Evolutionary conservation across 148 eudicot genomes (phyloP).

Genomic region (Chenopodium berlandieri): DNA sequence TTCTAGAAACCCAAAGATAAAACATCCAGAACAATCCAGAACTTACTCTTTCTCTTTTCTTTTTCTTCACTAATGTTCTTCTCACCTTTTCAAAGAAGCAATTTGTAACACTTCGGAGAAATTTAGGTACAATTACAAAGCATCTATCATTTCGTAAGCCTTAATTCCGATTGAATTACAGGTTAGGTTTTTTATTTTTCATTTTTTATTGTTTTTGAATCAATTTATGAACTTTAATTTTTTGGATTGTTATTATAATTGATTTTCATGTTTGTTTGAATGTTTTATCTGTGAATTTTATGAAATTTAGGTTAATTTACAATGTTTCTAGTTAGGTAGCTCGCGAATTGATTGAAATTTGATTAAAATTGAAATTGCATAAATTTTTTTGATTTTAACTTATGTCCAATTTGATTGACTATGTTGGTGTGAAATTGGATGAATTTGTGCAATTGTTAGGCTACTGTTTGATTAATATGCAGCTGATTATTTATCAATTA

Average conservation of each 20-base stretch:
- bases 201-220: not conserved
- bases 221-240: not conserved
- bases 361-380: not conserved
- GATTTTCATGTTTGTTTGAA: not conserved
- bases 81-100: not conserved
- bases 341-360: not conserved
- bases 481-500: too few relatives aligned
- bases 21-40: slow-evolving; percentile 23
- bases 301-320: not conserved
- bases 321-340: not conserved
- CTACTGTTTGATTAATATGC: too few relatives aligned
- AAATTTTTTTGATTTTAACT: not conserved
- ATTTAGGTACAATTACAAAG: not conserved
- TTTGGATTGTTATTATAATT: not conserved
- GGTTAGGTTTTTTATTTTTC: slow-evolving; percentile 1
- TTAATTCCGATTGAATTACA: not conserved
- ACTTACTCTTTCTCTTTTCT: not conserved
- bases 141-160: not conserved
- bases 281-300: not conserved
- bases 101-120: not conserved
- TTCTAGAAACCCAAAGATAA: not conserved
- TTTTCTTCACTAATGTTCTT: not conserved
- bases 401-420: not conserved
- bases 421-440: not conserved
- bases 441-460: not conserved